These are phyloP conservation scores for Nicotiana attenuata DNA, from an alignment of 257 asterid species.

Conservation along the genomic window DNA sequence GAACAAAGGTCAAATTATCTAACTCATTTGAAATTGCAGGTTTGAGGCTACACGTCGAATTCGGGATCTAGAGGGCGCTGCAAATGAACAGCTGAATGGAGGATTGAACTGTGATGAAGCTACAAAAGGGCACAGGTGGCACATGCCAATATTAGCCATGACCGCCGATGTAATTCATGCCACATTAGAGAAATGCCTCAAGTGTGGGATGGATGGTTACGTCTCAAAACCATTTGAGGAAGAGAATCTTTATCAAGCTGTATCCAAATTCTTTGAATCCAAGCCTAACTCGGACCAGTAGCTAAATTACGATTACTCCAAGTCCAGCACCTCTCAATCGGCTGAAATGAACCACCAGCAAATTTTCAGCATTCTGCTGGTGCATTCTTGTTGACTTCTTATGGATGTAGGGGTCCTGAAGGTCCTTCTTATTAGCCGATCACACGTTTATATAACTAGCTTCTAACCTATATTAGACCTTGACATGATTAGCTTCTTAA, in stretches of 20 bases:
- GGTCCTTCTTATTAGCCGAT: neutral
- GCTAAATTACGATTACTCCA: neutral
- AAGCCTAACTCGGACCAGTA: slow-evolving; percentile 24
- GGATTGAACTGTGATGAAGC: slow-evolving; percentile 18
- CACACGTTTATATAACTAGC: neutral
- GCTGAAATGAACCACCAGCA: slow-evolving; percentile 20
- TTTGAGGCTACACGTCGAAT: slow-evolving; percentile 81
- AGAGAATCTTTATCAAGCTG: slow-evolving; percentile 69
- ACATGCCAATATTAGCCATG: slow-evolving; percentile 85
- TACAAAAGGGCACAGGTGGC: slow-evolving; percentile 32
- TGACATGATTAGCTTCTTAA: slow-evolving; percentile 14
- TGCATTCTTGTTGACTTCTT: neutral
- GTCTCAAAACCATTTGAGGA: slow-evolving; percentile 91
- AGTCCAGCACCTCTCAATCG: neutral
- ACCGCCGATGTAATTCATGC: slow-evolving; percentile 93
- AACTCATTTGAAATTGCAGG: slow-evolving; percentile 30
- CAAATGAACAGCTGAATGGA: slow-evolving; percentile 31
- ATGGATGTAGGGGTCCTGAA: no score
- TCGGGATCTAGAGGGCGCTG: slow-evolving; percentile 59
- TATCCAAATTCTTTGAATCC: slow-evolving; percentile 65
- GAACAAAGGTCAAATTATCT: neutral
- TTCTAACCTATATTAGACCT: slow-evolving; percentile 9
- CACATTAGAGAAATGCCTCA: slow-evolving; percentile 63
- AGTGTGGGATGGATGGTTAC: slow-evolving; percentile 84
- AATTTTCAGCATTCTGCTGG: slow-evolving; percentile 40